phyloP scores from a whole-genome alignment of 257 asterid genomes.

The Mentha longifolia region DNA sequence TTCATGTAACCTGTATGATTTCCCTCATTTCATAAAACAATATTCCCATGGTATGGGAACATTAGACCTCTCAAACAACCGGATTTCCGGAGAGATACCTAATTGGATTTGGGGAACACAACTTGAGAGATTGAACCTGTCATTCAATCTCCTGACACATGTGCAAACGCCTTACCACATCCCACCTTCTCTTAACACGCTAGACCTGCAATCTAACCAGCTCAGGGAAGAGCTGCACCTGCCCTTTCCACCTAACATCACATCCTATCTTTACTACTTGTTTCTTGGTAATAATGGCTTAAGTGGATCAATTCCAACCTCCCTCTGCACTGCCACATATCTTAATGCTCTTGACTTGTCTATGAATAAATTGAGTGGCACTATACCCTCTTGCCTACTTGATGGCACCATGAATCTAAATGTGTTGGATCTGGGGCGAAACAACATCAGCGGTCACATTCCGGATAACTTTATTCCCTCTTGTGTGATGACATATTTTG shows the following conservation, averaged over 20 bases:
- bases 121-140: not conserved
- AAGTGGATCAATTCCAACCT: no score
- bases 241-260: no score
- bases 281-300: no score
- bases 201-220: not conserved
- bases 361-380: slow-evolving; percentile 23
- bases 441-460: no score
- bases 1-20: no score
- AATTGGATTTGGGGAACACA: not conserved
- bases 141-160: not conserved
- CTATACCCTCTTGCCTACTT: slow-evolving; percentile 34
- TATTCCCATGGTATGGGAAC: not conserved
- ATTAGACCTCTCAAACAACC: not conserved
- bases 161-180: slow-evolving; percentile 12
- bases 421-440: slow-evolving; percentile 31
- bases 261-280: not conserved
- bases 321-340: slow-evolving; percentile 26
- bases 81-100: not conserved
- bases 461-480: not conserved
- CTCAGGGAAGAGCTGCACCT: not conserved
- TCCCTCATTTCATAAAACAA: no score
- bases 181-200: not conserved
- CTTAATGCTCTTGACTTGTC: slow-evolving; percentile 41
- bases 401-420: not conserved
- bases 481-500: slow-evolving; percentile 27